Evolutionary conservation across 1,139 yeast genomes (phyloP), one percentile per base, ranked within the genome.

Genomic region (Geotrichum australiense): DNA sequence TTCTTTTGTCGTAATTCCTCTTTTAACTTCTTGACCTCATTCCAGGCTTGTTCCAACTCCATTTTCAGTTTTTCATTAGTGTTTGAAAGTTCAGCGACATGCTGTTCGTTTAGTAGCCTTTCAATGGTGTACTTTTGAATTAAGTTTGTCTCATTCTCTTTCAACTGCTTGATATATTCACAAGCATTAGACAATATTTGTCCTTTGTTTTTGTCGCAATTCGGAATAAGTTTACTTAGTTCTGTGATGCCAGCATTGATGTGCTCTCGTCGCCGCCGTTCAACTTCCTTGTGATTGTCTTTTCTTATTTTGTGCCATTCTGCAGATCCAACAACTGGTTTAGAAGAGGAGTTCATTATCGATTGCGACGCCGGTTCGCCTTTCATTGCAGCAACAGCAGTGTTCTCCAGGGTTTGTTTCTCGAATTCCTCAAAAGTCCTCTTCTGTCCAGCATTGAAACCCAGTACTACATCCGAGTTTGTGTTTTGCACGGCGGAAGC

Each of bases 261-360:
- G 39, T 82, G 78, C 59, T 91, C 96, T 56, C 99, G 78, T 59
- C 99, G 80, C 56, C 97, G 78, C 58, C 96, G 76, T 66, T 91
- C 99, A 23, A 91, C 98, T 65, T 93, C 98, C 64, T 91, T 91
- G 68, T 91, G 99, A 62, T 86, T 89, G 54, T 84, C 85, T 55
- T 84, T 80, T 54, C 96, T 76, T 59, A 77, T 75, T 52, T 75
- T 75, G 59, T 82, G 89, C 94, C 96, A 87, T 62, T 85, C 96
- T 23, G 82, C 93, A 16, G 85, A 67, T 8, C 83, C 55, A 56
- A 69, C 54, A 70, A 79, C 61, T 12, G 74, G 71, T 45, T 65
- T 65, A 23, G 37, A 6, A 4, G n/a, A n/a, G n/a, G n/a, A n/a
- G n/a, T n/a, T n/a, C n/a, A n/a, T n/a, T n/a, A n/a, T n/a, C n/a